A percentile compares a stretch with the other conserved stretches of the same genome.
Evolutionary conservation across 1,284 basidiomycete genomes (phyloP).

Genomic region (Cryptococcus sp.): DNA sequence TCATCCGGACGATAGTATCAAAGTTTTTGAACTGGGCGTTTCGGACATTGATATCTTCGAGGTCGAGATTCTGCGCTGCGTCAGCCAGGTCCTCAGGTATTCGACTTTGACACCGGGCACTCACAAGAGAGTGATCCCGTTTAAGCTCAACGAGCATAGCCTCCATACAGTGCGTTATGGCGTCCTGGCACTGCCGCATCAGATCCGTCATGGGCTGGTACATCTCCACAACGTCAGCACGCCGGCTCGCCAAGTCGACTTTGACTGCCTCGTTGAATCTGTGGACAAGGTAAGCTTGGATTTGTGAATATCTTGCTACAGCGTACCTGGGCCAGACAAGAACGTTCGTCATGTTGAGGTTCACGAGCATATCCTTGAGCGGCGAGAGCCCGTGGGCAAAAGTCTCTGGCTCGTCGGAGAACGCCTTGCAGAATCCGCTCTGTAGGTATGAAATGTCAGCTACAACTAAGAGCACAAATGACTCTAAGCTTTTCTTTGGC

Average conservation of each 20-base stretch:
- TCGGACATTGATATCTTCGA: slow-evolving; percentile 89
- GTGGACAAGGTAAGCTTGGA: slow-evolving; percentile 1
- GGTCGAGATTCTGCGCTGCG: slow-evolving; percentile 64
- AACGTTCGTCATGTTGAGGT: slow-evolving; percentile 80
- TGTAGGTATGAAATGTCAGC: slow-evolving; percentile 26
- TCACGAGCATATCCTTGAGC: slow-evolving; percentile 86
- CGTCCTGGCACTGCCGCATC: slow-evolving; percentile 88
- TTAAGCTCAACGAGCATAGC: slow-evolving; percentile 87
- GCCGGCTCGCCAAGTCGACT: slow-evolving; percentile 69
- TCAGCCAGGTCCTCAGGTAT: neutral
- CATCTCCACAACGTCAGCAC: slow-evolving; percentile 89
- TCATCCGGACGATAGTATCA: slow-evolving; percentile 80
- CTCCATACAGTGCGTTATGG: slow-evolving; percentile 92
- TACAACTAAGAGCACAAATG: neutral
- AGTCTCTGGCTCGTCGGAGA: slow-evolving; percentile 92
- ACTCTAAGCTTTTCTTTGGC: neutral
- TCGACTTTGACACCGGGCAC: slow-evolving; percentile 22
- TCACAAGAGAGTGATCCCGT: slow-evolving; percentile 75
- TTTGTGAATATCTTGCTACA: neutral
- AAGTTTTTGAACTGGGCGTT: slow-evolving; percentile 94
- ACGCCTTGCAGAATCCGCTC: slow-evolving; percentile 90
- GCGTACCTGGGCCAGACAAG: slow-evolving; percentile 84
- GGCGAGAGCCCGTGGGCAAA: slow-evolving; percentile 90
- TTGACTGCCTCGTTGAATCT: slow-evolving; percentile 90
- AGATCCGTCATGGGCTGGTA: slow-evolving; percentile 78